These are phyloP conservation scores for Favolaschia claudopus DNA, from an alignment of 768 basidiomycete genomes.

Conservation along the genomic window DNA sequence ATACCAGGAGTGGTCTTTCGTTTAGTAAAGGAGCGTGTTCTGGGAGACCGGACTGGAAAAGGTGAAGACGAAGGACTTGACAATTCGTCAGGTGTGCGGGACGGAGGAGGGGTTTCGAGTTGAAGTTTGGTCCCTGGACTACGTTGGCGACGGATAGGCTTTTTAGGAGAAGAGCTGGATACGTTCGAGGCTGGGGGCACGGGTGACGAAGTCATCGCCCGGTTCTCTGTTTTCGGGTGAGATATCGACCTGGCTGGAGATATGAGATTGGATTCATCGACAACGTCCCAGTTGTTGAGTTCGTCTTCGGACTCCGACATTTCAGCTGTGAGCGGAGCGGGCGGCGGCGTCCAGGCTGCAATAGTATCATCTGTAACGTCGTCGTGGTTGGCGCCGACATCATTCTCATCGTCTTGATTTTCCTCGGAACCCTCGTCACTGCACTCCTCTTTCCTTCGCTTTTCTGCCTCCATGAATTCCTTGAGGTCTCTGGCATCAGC, in stretches of 20 bases:
- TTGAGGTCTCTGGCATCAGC: conserved; percentile 68
- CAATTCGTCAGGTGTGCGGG: conserved; percentile 37
- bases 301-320: conserved; percentile 57
- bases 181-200: not conserved
- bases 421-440: conserved; percentile 44
- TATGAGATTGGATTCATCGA: conserved; percentile 19
- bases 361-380: not conserved
- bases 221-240: no score
- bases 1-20: not conserved
- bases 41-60: conserved; percentile 26
- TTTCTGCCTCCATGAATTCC: conserved; percentile 74
- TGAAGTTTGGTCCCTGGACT: conserved; percentile 27
- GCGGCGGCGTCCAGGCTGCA: not conserved
- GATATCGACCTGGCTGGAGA: conserved; percentile 1
- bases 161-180: not conserved
- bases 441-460: conserved; percentile 53
- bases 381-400: not conserved
- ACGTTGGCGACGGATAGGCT: not conserved
- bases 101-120: conserved; percentile 51
- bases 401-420: not conserved
- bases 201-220: no score
- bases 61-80: conserved; percentile 29
- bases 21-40: conserved; percentile 29
- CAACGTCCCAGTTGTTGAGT: conserved; percentile 39
- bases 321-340: not conserved